These are phyloP conservation scores for Pyrrhoderma lamaoense DNA, from an alignment of 1,284 basidiomycete genomes.

Conservation along the genomic window DNA sequence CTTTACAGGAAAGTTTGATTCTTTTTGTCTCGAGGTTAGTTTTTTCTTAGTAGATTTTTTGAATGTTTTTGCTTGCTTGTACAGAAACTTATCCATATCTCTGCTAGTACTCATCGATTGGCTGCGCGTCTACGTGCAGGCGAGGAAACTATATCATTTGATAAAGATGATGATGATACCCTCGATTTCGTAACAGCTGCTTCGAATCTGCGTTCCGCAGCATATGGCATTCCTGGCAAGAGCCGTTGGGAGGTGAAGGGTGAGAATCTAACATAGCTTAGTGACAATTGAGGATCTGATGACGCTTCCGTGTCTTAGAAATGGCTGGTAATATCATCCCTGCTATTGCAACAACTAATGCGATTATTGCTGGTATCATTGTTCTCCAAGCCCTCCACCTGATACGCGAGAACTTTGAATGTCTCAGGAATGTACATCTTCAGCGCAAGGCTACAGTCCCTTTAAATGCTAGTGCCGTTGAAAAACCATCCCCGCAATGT, in stretches of 20 bases:
- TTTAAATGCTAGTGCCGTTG: conserved; percentile 58
- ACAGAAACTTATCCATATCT: too few species aligned
- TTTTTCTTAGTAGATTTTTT: neutral
- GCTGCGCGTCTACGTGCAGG: conserved; percentile 66
- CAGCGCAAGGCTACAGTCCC: conserved; percentile 72
- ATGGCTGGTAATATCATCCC: conserved; percentile 99
- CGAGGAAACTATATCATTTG: conserved; percentile 80
- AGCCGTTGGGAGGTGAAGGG: conserved; percentile 97
- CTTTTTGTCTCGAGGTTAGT: conserved; percentile 76
- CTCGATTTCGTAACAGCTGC: conserved; percentile 95
- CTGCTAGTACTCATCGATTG: conserved; percentile 65
- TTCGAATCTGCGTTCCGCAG: conserved; percentile 85
- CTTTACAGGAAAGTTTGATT: conserved; percentile 71
- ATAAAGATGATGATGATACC: conserved; percentile 97
- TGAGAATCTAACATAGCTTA: conserved; percentile 23
- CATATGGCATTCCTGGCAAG: conserved; percentile 85
- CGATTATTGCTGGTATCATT: conserved; percentile 90
- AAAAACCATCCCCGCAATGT: conserved; percentile 66
- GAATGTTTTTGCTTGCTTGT: neutral
- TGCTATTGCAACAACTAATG: conserved; percentile 98
- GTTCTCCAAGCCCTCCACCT: conserved; percentile 89
- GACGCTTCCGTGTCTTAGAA: too few species aligned
- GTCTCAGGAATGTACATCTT: conserved; percentile 63
- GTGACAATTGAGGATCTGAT: neutral
- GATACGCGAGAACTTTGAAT: conserved; percentile 53